Evolutionary conservation across 164 flowering plant species (phyloP), one percentile per base, ranked within the genome.

Genomic region (Macadamia integrifolia): DNA sequence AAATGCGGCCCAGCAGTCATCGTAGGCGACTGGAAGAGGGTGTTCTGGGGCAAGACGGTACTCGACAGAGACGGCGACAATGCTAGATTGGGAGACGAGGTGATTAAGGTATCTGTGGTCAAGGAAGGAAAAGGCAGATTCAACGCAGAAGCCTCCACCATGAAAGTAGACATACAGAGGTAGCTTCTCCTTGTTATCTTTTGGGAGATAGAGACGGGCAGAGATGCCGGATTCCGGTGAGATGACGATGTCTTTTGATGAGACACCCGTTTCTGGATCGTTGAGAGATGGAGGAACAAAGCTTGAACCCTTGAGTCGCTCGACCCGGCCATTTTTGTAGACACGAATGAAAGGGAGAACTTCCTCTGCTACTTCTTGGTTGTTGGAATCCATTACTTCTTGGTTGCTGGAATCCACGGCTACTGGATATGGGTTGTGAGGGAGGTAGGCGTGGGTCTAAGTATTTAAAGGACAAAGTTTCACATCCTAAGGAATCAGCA

Each of bases 81-180:
- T 58, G 40, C 67, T 57, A 17, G 74, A 69, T 48, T 60, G 15
- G 35, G 73, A 42, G 28, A 57, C 70, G 3, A 78, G 28, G 0
- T 30, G 1, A 17, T 61, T 40, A 59, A 81, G 65, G 50, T 62
- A 72, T 14, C 40, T 48, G 30, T 70, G 66, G 81, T 83, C 28
- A 3, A 30, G 6, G 6, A 28, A 31, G 1, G 76, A 74, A 73
- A 71, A 79, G 62, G 84, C 77, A 46, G 86, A 81, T 11, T 43
- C 78, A 9, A 73, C 5, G 60, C 75, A 71, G 69, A 81, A 83
- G 57, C 66, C 83, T 12, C 87, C 83, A 10, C 82, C 83, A 44
- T 82, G 87, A 74, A 65, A 70, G 79, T 81, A 81, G 66, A 81
- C 63, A 17, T 81, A 44, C 35, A 84, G 60, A 55, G 83, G 84